Percentiles rank a stretch among this genome's conserved stretches.
These are phyloP conservation scores for Grosmannia clavigera DNA, from an alignment of 2,329 filamentous ascomycete genomes.

Conservation along the genomic window DNA sequence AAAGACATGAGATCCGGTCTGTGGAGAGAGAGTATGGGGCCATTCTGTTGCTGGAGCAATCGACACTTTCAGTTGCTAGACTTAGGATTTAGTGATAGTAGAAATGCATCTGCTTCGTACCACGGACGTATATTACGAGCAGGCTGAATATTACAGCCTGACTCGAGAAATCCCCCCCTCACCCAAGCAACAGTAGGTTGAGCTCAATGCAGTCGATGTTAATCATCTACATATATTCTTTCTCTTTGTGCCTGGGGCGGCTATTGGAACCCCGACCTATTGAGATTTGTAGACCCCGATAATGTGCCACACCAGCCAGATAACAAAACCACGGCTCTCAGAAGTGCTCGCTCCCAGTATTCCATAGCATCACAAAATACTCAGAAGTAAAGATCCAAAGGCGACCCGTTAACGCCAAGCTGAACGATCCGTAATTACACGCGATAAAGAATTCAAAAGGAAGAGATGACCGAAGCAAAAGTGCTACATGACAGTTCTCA, in stretches of 20 bases:
- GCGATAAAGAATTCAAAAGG: background rate
- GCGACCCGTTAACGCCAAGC: background rate
- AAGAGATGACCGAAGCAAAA: background rate
- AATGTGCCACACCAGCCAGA: background rate
- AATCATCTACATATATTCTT: background rate
- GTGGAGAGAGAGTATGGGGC: no score
- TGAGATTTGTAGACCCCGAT: background rate
- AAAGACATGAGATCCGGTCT: no score
- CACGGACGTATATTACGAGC: no score
- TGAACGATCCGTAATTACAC: background rate
- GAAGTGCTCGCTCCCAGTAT: background rate
- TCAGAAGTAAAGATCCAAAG: background rate
- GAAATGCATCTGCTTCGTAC: no score
- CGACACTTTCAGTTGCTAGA: no score
- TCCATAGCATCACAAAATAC: background rate
- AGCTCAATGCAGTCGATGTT: background rate
- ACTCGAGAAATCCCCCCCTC: no score
- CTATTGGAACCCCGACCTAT: background rate
- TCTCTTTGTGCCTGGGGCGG: background rate
- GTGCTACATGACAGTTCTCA: background rate
- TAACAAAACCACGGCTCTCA: background rate
- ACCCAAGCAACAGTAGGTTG: no score
- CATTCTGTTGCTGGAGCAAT: no score
- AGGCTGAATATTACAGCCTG: no score
- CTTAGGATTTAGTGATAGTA: no score